Conservation (phyloP, 2,329 filamentous ascomycete species). For the Fusarium papillatum region DNA sequence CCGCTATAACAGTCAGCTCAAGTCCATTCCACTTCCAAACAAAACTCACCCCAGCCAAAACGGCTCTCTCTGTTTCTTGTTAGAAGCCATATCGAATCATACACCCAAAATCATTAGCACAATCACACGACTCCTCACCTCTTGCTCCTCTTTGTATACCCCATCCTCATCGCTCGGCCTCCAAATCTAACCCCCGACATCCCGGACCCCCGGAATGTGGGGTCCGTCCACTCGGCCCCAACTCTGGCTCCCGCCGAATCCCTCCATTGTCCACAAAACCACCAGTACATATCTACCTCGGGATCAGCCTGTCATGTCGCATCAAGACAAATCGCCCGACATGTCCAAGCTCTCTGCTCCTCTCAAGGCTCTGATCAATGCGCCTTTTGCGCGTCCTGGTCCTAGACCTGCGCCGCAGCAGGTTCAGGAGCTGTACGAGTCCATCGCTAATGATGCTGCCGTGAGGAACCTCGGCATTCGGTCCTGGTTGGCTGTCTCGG, state of each 20-base stretch:
- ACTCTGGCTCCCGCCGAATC: constrained; percentile 32
- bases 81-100: constrained; percentile 29
- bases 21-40: background rate
- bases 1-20: constrained; percentile 46
- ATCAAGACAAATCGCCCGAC: constrained; percentile 36
- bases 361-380: constrained; percentile 82
- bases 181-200: constrained; percentile 29
- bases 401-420: constrained; percentile 73
- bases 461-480: constrained; percentile 72
- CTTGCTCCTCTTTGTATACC: constrained; percentile 25
- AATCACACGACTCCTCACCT: background rate
- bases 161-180: constrained; percentile 18
- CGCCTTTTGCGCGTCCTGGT: constrained; percentile 75
- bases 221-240: constrained; percentile 28
- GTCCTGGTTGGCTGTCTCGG: constrained; percentile 77
- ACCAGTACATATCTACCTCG: constrained; percentile 14
- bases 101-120: background rate
- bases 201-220: constrained; percentile 36
- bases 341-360: constrained; percentile 82
- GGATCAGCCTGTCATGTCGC: constrained; percentile 29
- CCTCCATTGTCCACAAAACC: constrained; percentile 33
- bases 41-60: constrained; percentile 58
- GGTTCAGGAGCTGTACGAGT: constrained; percentile 74
- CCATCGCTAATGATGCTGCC: constrained; percentile 73
- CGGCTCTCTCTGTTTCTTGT: constrained; percentile 51